These are phyloP conservation scores for Macadamia integrifolia DNA, from an alignment of 164 flowering plant genomes.

Conservation along the genomic window DNA sequence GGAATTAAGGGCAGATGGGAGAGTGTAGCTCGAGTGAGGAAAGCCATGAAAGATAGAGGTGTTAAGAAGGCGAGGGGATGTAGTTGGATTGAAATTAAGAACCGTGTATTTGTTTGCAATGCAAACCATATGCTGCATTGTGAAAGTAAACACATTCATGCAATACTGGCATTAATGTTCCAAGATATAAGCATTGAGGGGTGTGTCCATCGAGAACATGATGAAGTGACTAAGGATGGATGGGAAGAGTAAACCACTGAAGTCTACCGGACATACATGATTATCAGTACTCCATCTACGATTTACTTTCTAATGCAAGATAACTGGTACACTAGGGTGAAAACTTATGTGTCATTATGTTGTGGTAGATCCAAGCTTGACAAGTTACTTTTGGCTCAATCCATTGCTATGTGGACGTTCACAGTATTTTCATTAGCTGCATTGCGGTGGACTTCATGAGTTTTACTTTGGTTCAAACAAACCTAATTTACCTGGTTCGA, in stretches of 20 bases:
- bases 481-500: too few relatives aligned
- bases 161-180: slow-evolving; percentile 26
- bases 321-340: too few relatives aligned
- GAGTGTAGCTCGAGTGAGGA: slow-evolving; percentile 41
- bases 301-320: too few relatives aligned
- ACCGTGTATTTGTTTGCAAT: slow-evolving; percentile 26
- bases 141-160: slow-evolving; percentile 29
- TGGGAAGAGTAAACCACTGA: slow-evolving; percentile 2
- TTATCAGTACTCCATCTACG: too few relatives aligned
- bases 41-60: slow-evolving; percentile 32
- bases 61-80: slow-evolving; percentile 30
- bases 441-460: too few relatives aligned
- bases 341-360: too few relatives aligned
- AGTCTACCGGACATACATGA: too few relatives aligned
- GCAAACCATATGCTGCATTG: slow-evolving; percentile 28
- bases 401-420: too few relatives aligned
- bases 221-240: slow-evolving; percentile 6
- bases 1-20: slow-evolving; percentile 57
- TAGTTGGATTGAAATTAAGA: slow-evolving; percentile 49
- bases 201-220: slow-evolving; percentile 7
- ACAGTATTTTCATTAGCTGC: too few relatives aligned
- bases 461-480: too few relatives aligned
- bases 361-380: too few relatives aligned
- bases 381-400: too few relatives aligned
- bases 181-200: slow-evolving; percentile 26